Conservation (phyloP, 139 green algal genomes). For the Parachlorella kessleri region DNA sequence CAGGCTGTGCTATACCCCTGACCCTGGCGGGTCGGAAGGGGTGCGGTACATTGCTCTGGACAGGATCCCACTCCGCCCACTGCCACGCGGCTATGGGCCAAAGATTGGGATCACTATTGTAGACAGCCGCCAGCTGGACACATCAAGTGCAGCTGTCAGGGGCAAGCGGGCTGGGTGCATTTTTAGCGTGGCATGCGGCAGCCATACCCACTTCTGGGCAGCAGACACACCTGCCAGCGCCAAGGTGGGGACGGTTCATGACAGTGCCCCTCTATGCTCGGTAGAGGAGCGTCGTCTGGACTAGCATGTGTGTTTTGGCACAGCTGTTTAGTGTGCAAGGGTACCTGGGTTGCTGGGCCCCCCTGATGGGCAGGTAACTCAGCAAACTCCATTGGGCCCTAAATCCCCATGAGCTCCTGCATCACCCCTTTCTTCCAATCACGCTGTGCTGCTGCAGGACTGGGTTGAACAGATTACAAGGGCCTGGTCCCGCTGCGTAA, state of each 20-base stretch:
- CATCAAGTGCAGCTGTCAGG: background rate
- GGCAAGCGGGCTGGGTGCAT: conserved; percentile 27
- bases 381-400: too few species aligned
- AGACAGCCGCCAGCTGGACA: conserved; percentile 26
- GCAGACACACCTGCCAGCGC: conserved; percentile 21
- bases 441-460: too few species aligned
- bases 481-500: conserved; percentile 70
- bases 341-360: too few species aligned
- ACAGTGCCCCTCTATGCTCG: too few species aligned
- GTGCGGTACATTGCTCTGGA: conserved; percentile 41
- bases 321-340: too few species aligned
- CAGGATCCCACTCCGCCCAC: conserved; percentile 37
- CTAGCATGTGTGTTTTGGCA: too few species aligned
- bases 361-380: too few species aligned
- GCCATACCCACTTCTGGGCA: conserved; percentile 33
- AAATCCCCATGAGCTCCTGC: too few species aligned
- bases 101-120: conserved; percentile 38
- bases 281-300: too few species aligned
- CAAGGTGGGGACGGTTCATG: too few species aligned
- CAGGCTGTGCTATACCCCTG: conserved; percentile 38
- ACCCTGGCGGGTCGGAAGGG: background rate
- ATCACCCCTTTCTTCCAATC: too few species aligned
- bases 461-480: conserved; percentile 65
- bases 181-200: conserved; percentile 42
- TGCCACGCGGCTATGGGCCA: conserved; percentile 39